phyloP scores from a whole-genome alignment of 2,329 filamentous ascomycete species.

The Penicillium sumatraense region DNA sequence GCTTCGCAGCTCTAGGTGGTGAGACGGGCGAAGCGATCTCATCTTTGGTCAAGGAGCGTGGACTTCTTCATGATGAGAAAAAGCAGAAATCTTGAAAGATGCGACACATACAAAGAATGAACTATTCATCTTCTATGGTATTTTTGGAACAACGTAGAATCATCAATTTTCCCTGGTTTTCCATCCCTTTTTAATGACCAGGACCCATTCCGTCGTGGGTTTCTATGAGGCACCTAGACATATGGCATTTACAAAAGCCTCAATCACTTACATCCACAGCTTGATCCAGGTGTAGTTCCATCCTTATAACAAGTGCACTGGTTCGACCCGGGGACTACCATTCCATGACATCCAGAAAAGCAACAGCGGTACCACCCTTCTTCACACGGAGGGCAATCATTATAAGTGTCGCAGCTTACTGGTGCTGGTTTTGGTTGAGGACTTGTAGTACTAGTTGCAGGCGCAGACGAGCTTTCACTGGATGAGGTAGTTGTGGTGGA shows the following conservation, averaged over 20 bases:
- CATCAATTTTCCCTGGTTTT: too few relatives aligned
- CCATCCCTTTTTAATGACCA: too few relatives aligned
- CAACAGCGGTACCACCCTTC: background rate
- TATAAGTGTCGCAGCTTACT: background rate
- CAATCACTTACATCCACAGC: background rate
- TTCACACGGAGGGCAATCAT: background rate
- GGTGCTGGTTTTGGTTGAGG: background rate
- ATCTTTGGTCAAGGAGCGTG: constrained; percentile 16
- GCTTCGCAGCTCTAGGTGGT: constrained; percentile 54
- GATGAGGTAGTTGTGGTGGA: background rate
- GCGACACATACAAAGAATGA: background rate
- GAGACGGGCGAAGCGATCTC: constrained; percentile 43
- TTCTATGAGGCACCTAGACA: too few relatives aligned
- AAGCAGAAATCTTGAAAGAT: background rate
- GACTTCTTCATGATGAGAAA: background rate
- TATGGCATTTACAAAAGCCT: background rate
- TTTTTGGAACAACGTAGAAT: too few relatives aligned
- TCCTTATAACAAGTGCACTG: background rate
- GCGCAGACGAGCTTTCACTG: background rate
- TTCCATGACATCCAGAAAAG: background rate
- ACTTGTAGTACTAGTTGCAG: background rate
- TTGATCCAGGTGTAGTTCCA: background rate
- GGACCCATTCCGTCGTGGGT: too few relatives aligned
- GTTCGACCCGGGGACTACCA: background rate
- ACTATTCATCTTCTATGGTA: too few relatives aligned